Percentiles rank a stretch among this genome's conserved stretches.
These are phyloP conservation scores for Penicillium sp. DNA, from an alignment of 2,329 filamentous ascomycete species.

Conservation along the genomic window DNA sequence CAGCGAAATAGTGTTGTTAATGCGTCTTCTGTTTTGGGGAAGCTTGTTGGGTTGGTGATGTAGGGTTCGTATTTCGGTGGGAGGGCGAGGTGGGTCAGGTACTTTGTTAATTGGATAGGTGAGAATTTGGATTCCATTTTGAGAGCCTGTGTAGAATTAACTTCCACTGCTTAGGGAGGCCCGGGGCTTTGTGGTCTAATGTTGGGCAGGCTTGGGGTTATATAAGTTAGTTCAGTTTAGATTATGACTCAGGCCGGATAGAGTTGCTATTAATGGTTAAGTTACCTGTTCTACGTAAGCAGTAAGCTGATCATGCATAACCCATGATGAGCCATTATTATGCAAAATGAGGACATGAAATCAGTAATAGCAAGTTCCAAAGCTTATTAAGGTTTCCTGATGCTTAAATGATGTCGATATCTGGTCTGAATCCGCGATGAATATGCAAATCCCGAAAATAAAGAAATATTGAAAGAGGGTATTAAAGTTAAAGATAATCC, in stretches of 20 bases:
- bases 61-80: conserved; percentile 22
- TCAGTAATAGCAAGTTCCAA: neutral
- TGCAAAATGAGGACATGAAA: neutral
- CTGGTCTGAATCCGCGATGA: too few relatives aligned
- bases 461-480: neutral
- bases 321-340: neutral
- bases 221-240: neutral
- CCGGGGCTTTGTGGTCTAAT: neutral
- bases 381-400: neutral
- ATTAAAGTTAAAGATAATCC: neutral
- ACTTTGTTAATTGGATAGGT: conserved; percentile 31
- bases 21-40: conserved; percentile 39
- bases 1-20: conserved; percentile 40
- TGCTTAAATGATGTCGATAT: too few relatives aligned
- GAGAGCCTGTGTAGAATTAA: neutral
- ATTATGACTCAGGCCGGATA: neutral
- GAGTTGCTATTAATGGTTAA: neutral
- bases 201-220: neutral
- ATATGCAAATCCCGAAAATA: neutral
- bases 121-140: conserved; percentile 27
- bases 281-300: neutral
- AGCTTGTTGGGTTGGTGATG: conserved; percentile 19
- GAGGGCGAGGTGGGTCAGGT: conserved; percentile 34
- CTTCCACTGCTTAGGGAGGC: neutral
- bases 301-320: neutral